Evolutionary conservation across 1,284 basidiomycete species (phyloP), one percentile per base, ranked within the genome.

Genomic region (Exsudoporus floridanus): DNA sequence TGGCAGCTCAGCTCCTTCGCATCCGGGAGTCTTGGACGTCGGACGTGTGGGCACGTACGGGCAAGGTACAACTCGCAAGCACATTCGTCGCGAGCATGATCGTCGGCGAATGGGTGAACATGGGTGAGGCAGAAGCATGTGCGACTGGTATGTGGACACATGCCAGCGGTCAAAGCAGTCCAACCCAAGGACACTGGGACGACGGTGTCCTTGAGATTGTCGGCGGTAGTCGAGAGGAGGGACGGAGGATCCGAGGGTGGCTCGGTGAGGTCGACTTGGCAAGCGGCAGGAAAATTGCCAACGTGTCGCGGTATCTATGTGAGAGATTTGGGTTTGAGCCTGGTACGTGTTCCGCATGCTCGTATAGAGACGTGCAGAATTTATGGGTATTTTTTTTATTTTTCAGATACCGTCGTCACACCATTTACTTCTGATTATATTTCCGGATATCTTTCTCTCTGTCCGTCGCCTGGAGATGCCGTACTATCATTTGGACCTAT

Each of bases 261-360:
- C 73, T 91, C 12, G 90, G 88, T 13, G 84, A 87, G 38, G 88
- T 90, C 8, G 88, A 88, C 60, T 64, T 76, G 60, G 72, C 73
- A 13, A 84, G 84, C 25, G 82, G 81, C 21, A 74, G 83, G 56
- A 78, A 84, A 55, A 74, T 82, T 5, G 87, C 86, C 8, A 82
- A 75, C 52, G 73, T 92, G 30, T 83, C 87, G 5, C 73, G 81
- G 59, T 92, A 91, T 65, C 77, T 92, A 48, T 82, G 84, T 35
- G 86, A 91, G 41, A 79, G 90, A 46, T 92, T 83, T 69, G 87
- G 88, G 2, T 91, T 93, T 61, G 86, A 88, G 59, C 73, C 82
- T 57, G 88, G 89, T 87, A 53, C 7, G 56, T 54, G 47, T 13
- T 34, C 14, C n/a, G 12, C 28, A 40, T 19, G 25, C 31, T 53